phyloP scores from a whole-genome alignment of 176 grass and related monocot species.

The Aechmea fasciata region DNA sequence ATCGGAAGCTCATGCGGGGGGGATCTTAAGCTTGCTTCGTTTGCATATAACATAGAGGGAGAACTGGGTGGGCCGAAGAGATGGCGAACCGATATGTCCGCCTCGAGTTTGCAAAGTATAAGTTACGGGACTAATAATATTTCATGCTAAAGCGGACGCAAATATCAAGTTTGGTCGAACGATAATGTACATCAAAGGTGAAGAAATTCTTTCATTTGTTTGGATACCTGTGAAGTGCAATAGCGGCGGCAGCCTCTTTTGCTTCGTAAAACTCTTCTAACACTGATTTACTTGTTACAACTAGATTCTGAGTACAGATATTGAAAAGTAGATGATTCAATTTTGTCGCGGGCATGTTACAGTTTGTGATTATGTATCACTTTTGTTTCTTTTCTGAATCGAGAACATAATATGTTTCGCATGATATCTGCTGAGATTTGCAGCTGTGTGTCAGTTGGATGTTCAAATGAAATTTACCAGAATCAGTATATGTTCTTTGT shows the following conservation, averaged over 20 bases:
- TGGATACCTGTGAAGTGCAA: background rate
- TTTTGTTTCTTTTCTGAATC: no score
- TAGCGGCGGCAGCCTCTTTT: no score
- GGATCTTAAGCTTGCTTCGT: constrained; percentile 44
- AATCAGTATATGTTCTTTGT: background rate
- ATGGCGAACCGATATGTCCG: constrained; percentile 88
- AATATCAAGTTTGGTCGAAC: background rate
- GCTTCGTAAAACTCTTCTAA: no score
- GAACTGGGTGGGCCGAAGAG: constrained; percentile 42
- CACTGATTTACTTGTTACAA: no score
- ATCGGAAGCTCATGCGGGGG: constrained; percentile 48
- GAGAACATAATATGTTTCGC: background rate
- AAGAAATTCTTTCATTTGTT: background rate
- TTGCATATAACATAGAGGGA: constrained; percentile 77
- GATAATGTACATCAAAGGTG: background rate
- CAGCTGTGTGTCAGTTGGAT: background rate
- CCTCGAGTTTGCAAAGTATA: constrained; percentile 51
- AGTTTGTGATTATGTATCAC: background rate
- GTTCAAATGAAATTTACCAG: background rate
- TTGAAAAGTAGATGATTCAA: background rate
- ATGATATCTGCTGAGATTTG: background rate
- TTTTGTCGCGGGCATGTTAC: background rate
- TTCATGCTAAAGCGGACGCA: constrained; percentile 39
- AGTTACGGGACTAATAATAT: constrained; percentile 84
- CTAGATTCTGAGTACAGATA: no score